phyloP scores from a whole-genome alignment of 805 yeast genomes.

The Candida incommunis region DNA sequence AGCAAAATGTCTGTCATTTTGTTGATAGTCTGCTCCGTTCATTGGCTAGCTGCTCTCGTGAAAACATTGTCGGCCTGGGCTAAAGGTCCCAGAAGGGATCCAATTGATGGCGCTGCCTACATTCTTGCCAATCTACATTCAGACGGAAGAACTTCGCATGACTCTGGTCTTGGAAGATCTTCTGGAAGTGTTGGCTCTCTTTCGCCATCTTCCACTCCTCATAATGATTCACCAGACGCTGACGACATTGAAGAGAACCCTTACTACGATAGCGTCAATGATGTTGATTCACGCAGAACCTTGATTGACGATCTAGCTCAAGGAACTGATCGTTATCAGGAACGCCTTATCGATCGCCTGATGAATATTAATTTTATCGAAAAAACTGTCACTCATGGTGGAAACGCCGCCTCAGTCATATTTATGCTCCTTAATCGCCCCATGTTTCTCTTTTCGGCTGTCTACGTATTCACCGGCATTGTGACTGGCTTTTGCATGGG shows the following conservation, averaged over 20 bases:
- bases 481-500: slow-evolving; percentile 65
- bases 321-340: slow-evolving; percentile 5
- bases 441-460: slow-evolving; percentile 42
- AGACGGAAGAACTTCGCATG: slow-evolving; percentile 11
- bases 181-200: slow-evolving; percentile 1
- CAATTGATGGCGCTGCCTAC: slow-evolving; percentile 6
- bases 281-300: slow-evolving; percentile 7
- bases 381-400: slow-evolving; percentile 12
- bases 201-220: slow-evolving; percentile 2
- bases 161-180: slow-evolving; percentile 8
- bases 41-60: slow-evolving; percentile 40
- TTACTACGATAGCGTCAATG: slow-evolving; percentile 5
- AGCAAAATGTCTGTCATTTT: slow-evolving; percentile 49
- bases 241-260: slow-evolving; percentile 4
- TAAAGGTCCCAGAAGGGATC: slow-evolving; percentile 14
- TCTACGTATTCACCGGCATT: slow-evolving; percentile 40
- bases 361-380: slow-evolving; percentile 10
- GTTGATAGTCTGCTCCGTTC: slow-evolving; percentile 36
- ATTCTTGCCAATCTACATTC: slow-evolving; percentile 11
- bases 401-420: slow-evolving; percentile 22
- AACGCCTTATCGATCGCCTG: slow-evolving; percentile 5
- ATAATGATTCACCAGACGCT: slow-evolving; percentile 2
- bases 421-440: slow-evolving; percentile 50
- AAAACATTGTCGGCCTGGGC: slow-evolving; percentile 33
- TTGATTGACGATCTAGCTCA: neutral